Base-by-base conservation (phyloP, 2,329 filamentous ascomycete genomes). In the Claviceps capensis region DNA sequence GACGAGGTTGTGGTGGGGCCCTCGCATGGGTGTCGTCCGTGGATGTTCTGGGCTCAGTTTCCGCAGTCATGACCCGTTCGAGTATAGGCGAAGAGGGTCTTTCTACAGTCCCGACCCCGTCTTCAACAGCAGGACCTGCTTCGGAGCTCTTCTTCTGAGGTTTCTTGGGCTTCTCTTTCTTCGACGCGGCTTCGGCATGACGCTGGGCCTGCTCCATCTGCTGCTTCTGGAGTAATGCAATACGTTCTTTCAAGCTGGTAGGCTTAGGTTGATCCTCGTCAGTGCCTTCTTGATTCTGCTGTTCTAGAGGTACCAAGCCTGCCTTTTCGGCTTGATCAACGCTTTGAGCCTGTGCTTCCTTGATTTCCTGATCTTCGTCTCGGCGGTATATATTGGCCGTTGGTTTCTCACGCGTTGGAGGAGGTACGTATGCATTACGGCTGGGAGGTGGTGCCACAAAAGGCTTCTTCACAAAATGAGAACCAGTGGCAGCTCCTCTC, bases 371-470 rank as follows among this genome's bases (percentile, higher is more conserved):
- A 57, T 96, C 90, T 65, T 96, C 91, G 7, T 97, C 90, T 47
- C 93, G 79, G 51, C 83, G 81, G 64, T 96, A 95, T 22, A 89
- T 67, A 69, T 85, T 94, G 47, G 83, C 76, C 5, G 83, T 77
- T 1, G 85, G 82, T 16, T 77, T 70, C 56, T 93, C 85, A 22
- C 83, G 80, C 34, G 78, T 75, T 4, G 86, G 83, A 23, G 93
- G 88, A 23, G 93, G 88, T 9, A 98, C 78, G 62, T 88, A 98
- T 23, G 91, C 86, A 71, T 96, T 85, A 59, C 88, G 85, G 67
- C 89, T 95, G 0, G 93, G 93, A 17, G 93, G 93, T 49, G 93
- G 89, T 3, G 93, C 88, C 52, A 98, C 90, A 62, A 96, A 98
- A 0, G 91, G 89, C 69, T 97, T 97, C 76, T 91, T 96, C 68